Conservation (phyloP, 202 grass and related monocot species). For the Panicum virgatum region DNA sequence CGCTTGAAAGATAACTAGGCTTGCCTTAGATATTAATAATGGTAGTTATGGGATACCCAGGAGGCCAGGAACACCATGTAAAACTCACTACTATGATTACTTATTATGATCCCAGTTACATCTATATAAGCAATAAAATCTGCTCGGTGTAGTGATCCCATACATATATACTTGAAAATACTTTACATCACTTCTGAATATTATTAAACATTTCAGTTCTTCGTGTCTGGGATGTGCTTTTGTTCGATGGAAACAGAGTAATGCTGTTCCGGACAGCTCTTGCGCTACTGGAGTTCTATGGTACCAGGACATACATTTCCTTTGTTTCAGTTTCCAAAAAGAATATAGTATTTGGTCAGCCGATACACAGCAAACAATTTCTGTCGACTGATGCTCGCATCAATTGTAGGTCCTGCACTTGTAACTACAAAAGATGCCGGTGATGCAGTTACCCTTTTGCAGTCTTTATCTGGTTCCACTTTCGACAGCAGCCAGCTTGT, state of each 20-base stretch:
- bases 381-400: slow-evolving; percentile 25
- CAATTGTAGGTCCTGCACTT: slow-evolving; percentile 81
- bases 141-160: slow-evolving; percentile 14
- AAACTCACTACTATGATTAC: slow-evolving; percentile 12
- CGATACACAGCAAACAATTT: neutral
- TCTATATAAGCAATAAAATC: neutral
- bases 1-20: slow-evolving; percentile 17
- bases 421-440: slow-evolving; percentile 96
- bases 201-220: slow-evolving; percentile 81
- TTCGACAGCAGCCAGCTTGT: slow-evolving; percentile 99
- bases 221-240: slow-evolving; percentile 95
- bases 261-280: slow-evolving; percentile 91
- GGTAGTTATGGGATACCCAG: neutral
- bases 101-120: slow-evolving; percentile 18
- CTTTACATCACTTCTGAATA: neutral
- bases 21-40: slow-evolving; percentile 18
- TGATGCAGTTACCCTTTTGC: slow-evolving; percentile 92
- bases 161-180: slow-evolving; percentile 19
- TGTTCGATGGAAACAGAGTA: slow-evolving; percentile 89
- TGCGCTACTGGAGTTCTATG: slow-evolving; percentile 88
- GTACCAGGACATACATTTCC: slow-evolving; percentile 41
- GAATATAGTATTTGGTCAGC: slow-evolving; percentile 3
- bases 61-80: slow-evolving; percentile 4
- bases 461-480: slow-evolving; percentile 96
- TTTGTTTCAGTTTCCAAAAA: slow-evolving; percentile 19